These are phyloP conservation scores for Achlya hypogyna DNA, from an alignment of 352 stramenopile genomes.

Conservation along the genomic window DNA sequence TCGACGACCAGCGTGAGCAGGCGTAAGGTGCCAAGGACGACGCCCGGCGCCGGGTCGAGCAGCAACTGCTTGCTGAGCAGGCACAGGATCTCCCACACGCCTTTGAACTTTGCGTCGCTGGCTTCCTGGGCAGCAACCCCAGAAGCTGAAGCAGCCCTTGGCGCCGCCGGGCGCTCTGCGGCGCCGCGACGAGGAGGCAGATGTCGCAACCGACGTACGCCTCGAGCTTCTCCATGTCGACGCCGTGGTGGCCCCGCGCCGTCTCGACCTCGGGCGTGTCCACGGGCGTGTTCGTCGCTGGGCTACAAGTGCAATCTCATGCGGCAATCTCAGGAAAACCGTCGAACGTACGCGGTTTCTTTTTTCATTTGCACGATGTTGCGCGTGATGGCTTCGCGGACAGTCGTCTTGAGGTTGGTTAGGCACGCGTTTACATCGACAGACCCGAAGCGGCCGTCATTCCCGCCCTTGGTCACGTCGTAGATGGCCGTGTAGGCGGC, in stretches of 20 bases:
- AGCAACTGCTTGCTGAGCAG: slow-evolving; percentile 59
- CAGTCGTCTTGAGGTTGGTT: slow-evolving; percentile 48
- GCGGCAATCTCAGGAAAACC: neutral
- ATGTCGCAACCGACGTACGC: slow-evolving; percentile 45
- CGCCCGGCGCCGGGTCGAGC: slow-evolving; percentile 32
- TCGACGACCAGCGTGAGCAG: slow-evolving; percentile 48
- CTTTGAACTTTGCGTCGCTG: slow-evolving; percentile 36
- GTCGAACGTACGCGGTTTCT: neutral
- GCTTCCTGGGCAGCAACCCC: slow-evolving; percentile 26
- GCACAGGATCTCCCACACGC: slow-evolving; percentile 63
- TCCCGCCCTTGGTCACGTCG: slow-evolving; percentile 48
- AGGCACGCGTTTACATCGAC: slow-evolving; percentile 62
- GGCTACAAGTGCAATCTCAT: neutral
- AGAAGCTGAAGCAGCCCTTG: slow-evolving; percentile 51
- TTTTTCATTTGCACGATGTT: slow-evolving; percentile 67
- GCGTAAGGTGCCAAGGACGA: slow-evolving; percentile 47
- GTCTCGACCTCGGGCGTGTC: slow-evolving; percentile 39
- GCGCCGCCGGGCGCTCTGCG: slow-evolving; percentile 31
- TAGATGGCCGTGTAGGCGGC: slow-evolving; percentile 60
- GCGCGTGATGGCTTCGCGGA: slow-evolving; percentile 58
- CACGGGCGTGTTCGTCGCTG: neutral
- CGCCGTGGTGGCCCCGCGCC: slow-evolving; percentile 39
- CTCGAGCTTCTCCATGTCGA: slow-evolving; percentile 51
- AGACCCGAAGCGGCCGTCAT: slow-evolving; percentile 24
- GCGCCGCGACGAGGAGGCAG: slow-evolving; percentile 41